Evolutionary conservation across 1,284 basidiomycete genomes (phyloP).

Genomic region (Fomes fomentarius): DNA sequence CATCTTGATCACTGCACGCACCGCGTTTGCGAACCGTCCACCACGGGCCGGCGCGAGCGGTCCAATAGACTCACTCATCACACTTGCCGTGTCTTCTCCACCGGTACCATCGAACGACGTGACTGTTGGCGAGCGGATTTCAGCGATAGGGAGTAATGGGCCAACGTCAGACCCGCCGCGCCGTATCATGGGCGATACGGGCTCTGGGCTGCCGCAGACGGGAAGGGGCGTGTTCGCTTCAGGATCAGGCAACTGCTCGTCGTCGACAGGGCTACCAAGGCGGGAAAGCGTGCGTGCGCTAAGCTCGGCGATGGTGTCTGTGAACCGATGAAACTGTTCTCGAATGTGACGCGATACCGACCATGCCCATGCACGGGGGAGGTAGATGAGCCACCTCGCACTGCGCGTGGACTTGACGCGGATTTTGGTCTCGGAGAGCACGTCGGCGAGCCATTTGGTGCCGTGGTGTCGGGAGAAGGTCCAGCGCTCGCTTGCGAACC

Average conservation of each 20-base stretch:
- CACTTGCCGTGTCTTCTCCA: constrained; percentile 23
- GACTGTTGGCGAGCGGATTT: constrained; percentile 23
- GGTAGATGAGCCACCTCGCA: constrained; percentile 34
- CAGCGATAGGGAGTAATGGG: constrained; percentile 25
- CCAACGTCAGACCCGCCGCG: constrained; percentile 23
- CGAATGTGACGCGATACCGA: constrained; percentile 26
- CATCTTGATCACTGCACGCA: constrained; percentile 52
- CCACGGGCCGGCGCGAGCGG: constrained; percentile 29
- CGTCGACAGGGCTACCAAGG: constrained; percentile 10
- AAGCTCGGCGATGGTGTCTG: constrained; percentile 25
- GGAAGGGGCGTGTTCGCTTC: constrained; percentile 21
- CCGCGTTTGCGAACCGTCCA: constrained; percentile 44
- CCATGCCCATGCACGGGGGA: constrained; percentile 30
- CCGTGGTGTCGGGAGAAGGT: constrained; percentile 71
- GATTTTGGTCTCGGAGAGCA: constrained; percentile 44
- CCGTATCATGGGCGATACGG: constrained; percentile 27
- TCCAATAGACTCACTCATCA: constrained; percentile 18
- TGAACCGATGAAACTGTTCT: constrained; percentile 23
- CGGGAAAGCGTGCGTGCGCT: constrained; percentile 20
- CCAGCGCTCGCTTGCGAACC: constrained; percentile 79
- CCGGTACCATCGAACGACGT: constrained; percentile 31
- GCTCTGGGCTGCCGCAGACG: constrained; percentile 29
- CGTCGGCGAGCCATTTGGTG: constrained; percentile 75
- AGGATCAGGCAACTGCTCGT: constrained; percentile 22
- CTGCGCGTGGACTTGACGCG: constrained; percentile 40